Base-by-base conservation (phyloP, 305 asterid species). In the Fraxinus sp. region DNA sequence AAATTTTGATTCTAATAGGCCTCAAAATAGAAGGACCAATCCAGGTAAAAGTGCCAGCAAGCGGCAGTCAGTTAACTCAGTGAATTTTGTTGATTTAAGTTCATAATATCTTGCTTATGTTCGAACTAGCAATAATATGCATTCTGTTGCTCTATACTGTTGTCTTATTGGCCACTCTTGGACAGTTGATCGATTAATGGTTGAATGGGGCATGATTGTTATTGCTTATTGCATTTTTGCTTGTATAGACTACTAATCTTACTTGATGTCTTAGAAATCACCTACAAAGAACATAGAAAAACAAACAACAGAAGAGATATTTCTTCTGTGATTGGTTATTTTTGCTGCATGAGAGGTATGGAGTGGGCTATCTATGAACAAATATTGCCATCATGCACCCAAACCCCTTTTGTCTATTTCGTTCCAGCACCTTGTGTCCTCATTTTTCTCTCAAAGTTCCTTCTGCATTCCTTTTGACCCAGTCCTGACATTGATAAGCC, bases 41-140 rank as follows among this genome's bases (percentile, higher is more conserved):
- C 83, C 82, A 84, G 84, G 85, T 57, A 83, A 75, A 85, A 84
- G 77, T 83, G 82, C 85, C 55, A 80, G 79, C 83, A 87, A 88
- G 87, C 91, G 80, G 83, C 92, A 52, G 74, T 80, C 89, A 86
- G 90, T 83, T 87, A 90, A 33, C 33, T 43, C 9, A 37, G n/a
- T 70, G 14, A 78, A 8, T 36, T 36, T 35, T 73, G 22, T 35
- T n/a, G 37, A 5, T 73, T 35, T 36, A 36, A n/a, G 46, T 71
- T 71, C 20, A 18, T 73, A 73, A 73, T 35, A 73, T 73, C 52
- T 35, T 36, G 30, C 30, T n/a, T 73, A 33, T 73, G 49, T 36
- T 36, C 1, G 4, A 73, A 73, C 43, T 73, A n/a, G 49, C 14
- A 77, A 26, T 62, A 39, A 35, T 68, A 11, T 32, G 28, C 79